These are phyloP conservation scores for Aureobasidium sp. DNA, from an alignment of 2,329 filamentous ascomycete genomes.

Conservation along the genomic window DNA sequence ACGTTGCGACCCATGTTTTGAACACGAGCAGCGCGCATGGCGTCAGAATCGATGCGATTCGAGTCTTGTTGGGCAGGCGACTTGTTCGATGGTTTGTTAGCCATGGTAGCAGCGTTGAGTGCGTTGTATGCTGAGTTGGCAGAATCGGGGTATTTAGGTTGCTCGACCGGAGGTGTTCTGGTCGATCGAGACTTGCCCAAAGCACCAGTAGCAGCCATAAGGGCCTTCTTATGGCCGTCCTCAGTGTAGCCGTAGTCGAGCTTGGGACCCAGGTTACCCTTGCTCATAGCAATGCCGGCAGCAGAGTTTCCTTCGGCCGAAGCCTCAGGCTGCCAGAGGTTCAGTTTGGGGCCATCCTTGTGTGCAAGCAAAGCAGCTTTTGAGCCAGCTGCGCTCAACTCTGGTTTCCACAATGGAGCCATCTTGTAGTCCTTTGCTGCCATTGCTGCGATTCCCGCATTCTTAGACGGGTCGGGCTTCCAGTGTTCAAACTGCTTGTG, in stretches of 20 bases:
- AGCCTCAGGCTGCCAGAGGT: slow-evolving; percentile 44
- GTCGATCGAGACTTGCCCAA: slow-evolving; percentile 58
- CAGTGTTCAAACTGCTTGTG: slow-evolving; percentile 57
- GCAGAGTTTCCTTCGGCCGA: slow-evolving; percentile 56
- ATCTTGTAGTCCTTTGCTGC: slow-evolving; percentile 53
- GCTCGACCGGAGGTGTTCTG: slow-evolving; percentile 45
- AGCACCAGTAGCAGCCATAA: slow-evolving; percentile 70
- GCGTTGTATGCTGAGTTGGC: slow-evolving; percentile 58
- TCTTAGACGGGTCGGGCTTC: slow-evolving; percentile 55
- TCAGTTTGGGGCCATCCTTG: slow-evolving; percentile 43
- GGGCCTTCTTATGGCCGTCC: slow-evolving; percentile 54
- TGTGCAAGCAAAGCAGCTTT: slow-evolving; percentile 66
- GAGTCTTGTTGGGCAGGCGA: slow-evolving; percentile 1
- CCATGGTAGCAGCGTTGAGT: slow-evolving; percentile 62
- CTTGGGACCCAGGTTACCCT: slow-evolving; percentile 39
- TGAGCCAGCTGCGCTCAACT: slow-evolving; percentile 57
- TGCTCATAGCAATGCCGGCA: slow-evolving; percentile 58
- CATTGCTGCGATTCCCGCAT: slow-evolving; percentile 52
- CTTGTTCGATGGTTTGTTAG: slow-evolving; percentile 43
- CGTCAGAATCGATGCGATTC: slow-evolving; percentile 34
- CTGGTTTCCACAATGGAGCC: slow-evolving; percentile 55
- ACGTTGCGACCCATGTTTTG: slow-evolving; percentile 59
- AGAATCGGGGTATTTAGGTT: slow-evolving; percentile 45
- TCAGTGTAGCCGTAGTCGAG: slow-evolving; percentile 40
- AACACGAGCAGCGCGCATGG: slow-evolving; percentile 54